Evolutionary conservation across 1,139 yeast genomes (phyloP).

Genomic region (Candida gigantensis): DNA sequence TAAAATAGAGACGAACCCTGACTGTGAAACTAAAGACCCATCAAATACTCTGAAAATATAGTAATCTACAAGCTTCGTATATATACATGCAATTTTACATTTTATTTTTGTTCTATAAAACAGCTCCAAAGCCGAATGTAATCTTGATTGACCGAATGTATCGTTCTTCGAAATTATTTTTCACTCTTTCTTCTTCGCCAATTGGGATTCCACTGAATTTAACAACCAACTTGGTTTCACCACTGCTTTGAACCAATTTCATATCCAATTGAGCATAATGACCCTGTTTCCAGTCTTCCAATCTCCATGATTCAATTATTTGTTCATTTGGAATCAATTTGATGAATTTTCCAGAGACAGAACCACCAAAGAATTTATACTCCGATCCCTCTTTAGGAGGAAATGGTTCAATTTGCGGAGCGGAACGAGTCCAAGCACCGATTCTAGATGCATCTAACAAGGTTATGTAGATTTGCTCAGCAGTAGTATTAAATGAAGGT

Average conservation of each 20-base stretch:
- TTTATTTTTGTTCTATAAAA: slow-evolving; percentile 53
- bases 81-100: no score
- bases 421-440: slow-evolving; percentile 86
- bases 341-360: slow-evolving; percentile 68
- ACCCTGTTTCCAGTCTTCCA: slow-evolving; percentile 83
- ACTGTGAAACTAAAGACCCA: no score
- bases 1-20: no score
- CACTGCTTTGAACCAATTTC: slow-evolving; percentile 69
- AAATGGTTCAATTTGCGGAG: slow-evolving; percentile 54
- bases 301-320: slow-evolving; percentile 81
- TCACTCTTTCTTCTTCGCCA: slow-evolving; percentile 93
- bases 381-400: slow-evolving; percentile 62
- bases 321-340: slow-evolving; percentile 58
- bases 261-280: slow-evolving; percentile 73
- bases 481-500: slow-evolving; percentile 82
- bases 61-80: no score
- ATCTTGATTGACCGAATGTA: slow-evolving; percentile 85
- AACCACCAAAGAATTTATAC: slow-evolving; percentile 85
- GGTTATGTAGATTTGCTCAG: slow-evolving; percentile 78
- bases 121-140: slow-evolving; percentile 94
- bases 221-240: slow-evolving; percentile 81
- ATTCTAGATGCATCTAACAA: slow-evolving; percentile 75
- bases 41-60: no score
- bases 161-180: slow-evolving; percentile 82
- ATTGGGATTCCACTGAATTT: slow-evolving; percentile 89